These are phyloP conservation scores for Chalara sp. DNA, from an alignment of 2,329 filamentous ascomycete species.

Conservation along the genomic window DNA sequence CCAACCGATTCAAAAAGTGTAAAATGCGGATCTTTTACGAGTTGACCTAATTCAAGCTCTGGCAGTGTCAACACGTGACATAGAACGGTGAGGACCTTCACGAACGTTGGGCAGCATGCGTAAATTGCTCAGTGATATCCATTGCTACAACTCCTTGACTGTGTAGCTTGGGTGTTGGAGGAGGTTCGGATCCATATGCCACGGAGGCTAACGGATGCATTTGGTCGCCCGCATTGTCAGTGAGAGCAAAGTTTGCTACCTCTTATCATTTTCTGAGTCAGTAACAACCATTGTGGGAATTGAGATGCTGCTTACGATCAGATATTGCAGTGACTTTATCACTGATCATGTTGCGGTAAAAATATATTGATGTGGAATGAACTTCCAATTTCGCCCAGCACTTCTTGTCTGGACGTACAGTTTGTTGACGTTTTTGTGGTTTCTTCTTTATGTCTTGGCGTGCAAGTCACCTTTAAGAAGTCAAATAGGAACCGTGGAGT, in stretches of 20 bases:
- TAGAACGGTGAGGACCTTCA: slow-evolving; percentile 3
- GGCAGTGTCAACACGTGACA: slow-evolving; percentile 20
- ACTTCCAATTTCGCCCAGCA: too few species aligned
- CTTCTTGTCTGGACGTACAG: too few species aligned
- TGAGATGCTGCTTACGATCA: too few species aligned
- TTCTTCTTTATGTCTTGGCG: too few species aligned
- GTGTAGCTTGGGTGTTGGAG: slow-evolving; percentile 24
- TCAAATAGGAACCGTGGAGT: too few species aligned
- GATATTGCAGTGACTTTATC: too few species aligned
- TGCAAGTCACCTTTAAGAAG: too few species aligned
- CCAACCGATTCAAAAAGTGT: slow-evolving; percentile 92
- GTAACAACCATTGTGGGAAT: too few species aligned
- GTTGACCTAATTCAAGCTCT: slow-evolving; percentile 73
- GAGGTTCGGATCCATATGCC: slow-evolving; percentile 20
- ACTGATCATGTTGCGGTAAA: too few species aligned
- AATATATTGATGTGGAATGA: too few species aligned
- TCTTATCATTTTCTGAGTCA: slow-evolving; percentile 7
- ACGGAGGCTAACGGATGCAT: slow-evolving; percentile 15
- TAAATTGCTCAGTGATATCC: slow-evolving; percentile 53
- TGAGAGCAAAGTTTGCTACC: slow-evolving; percentile 15
- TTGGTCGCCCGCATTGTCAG: slow-evolving; percentile 14
- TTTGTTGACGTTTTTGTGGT: too few species aligned
- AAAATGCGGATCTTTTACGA: slow-evolving; percentile 91
- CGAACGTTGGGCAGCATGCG: slow-evolving; percentile 45
- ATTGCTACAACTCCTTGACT: slow-evolving; percentile 44